These are phyloP conservation scores for Aspergillus olivimuriae DNA, from an alignment of 495 filamentous ascomycete species.

Conservation along the genomic window DNA sequence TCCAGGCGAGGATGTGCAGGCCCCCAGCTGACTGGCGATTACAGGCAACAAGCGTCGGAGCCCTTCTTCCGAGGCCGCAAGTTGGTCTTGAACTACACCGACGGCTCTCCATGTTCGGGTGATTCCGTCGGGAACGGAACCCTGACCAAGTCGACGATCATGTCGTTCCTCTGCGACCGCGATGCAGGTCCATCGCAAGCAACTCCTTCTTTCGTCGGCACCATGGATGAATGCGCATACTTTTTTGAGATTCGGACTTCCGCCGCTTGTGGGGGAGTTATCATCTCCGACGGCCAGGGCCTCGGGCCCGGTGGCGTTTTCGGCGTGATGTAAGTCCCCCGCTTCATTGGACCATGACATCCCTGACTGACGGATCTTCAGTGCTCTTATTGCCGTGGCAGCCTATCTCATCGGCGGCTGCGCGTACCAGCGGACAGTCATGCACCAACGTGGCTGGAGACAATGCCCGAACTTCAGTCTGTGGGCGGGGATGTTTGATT, in stretches of 20 bases:
- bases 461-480: conserved; percentile 91
- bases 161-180: conserved; percentile 89
- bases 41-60: conserved; percentile 59
- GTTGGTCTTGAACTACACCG: conserved; percentile 84
- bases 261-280: conserved; percentile 72
- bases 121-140: conserved; percentile 30
- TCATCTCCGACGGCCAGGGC: conserved; percentile 53
- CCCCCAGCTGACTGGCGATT: background rate
- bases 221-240: conserved; percentile 88
- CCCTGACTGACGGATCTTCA: conserved; percentile 24
- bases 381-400: conserved; percentile 64
- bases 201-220: conserved; percentile 72
- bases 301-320: conserved; percentile 87
- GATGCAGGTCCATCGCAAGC: conserved; percentile 56
- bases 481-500: conserved; percentile 83
- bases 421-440: conserved; percentile 91
- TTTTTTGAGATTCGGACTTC: conserved; percentile 90
- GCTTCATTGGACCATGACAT: background rate
- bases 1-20: background rate
- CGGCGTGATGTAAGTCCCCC: conserved; percentile 81
- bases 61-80: conserved; percentile 81
- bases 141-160: conserved; percentile 75
- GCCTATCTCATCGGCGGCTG: conserved; percentile 91
- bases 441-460: conserved; percentile 90
- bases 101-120: conserved; percentile 71